These are phyloP conservation scores for Solanum hybrid DNA, from an alignment of 305 asterid species.

Conservation along the genomic window DNA sequence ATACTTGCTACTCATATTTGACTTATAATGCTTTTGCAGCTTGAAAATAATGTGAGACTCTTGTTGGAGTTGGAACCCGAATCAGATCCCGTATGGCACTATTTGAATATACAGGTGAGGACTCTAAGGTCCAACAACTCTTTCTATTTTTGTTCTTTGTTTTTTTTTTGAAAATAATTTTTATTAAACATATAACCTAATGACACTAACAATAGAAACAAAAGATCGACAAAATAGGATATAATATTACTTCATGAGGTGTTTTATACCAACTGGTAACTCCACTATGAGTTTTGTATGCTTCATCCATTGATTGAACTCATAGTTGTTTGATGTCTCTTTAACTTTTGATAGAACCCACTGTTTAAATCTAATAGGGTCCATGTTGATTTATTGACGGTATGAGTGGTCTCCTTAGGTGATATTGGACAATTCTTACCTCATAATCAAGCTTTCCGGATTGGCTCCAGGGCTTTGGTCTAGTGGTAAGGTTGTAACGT, in stretches of 20 bases:
- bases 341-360: neutral
- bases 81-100: conserved; percentile 92
- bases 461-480: neutral
- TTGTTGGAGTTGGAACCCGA: conserved; percentile 95
- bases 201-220: neutral
- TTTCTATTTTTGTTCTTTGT: neutral
- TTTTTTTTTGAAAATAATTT: no score
- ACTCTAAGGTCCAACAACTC: neutral
- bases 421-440: neutral
- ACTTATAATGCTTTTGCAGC: conserved; percentile 54
- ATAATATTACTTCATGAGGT: neutral
- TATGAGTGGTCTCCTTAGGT: neutral
- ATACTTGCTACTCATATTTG: neutral
- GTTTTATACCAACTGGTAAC: neutral
- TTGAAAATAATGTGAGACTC: conserved; percentile 89
- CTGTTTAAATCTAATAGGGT: neutral
- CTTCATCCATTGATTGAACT: neutral
- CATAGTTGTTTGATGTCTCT: neutral
- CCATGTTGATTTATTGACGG: neutral
- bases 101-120: conserved; percentile 83
- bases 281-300: neutral
- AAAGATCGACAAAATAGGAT: neutral
- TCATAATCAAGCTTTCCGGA: neutral
- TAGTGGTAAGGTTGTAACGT: neutral
- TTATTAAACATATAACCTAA: neutral